A percentile compares a stretch with the other conserved stretches of the same genome.
Conservation (phyloP, 1,139 yeast species). For the Debaryomyces psychrophilus region DNA sequence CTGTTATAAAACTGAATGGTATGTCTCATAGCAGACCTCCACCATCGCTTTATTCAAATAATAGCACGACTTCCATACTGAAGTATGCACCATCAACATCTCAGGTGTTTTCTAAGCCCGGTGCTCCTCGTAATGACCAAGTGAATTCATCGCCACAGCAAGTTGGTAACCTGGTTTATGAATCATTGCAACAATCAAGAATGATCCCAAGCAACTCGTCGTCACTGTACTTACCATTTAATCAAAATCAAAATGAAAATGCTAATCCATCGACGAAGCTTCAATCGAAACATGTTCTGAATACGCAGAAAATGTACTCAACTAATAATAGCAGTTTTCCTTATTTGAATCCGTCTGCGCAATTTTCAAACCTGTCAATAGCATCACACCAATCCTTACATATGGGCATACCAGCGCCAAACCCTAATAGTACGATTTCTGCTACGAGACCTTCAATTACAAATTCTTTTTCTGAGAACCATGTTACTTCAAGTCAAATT, state of each 20-base stretch:
- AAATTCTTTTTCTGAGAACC: slow-evolving; percentile 30
- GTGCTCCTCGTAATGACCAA: neutral
- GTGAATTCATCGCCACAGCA: slow-evolving; percentile 3
- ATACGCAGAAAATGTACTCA: slow-evolving; percentile 14
- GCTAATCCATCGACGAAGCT: slow-evolving; percentile 18
- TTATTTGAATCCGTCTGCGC: slow-evolving; percentile 5
- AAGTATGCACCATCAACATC: slow-evolving; percentile 23
- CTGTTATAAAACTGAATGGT: slow-evolving; percentile 4
- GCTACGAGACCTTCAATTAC: slow-evolving; percentile 29
- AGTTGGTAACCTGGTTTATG: neutral
- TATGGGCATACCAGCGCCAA: neutral
- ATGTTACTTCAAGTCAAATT: slow-evolving; percentile 20
- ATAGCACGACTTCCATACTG: slow-evolving; percentile 20
- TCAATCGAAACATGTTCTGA: slow-evolving; percentile 17
- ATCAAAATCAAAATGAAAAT: slow-evolving; percentile 3
- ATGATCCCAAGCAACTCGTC: slow-evolving; percentile 22
- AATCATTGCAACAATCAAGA: slow-evolving; percentile 4
- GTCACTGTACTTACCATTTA: slow-evolving; percentile 22
- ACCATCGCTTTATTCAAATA: slow-evolving; percentile 20
- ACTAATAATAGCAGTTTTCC: slow-evolving; percentile 8
- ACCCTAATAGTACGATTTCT: slow-evolving; percentile 1
- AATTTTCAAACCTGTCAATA: slow-evolving; percentile 6
- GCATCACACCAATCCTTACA: slow-evolving; percentile 6
- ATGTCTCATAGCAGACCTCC: slow-evolving; percentile 12
- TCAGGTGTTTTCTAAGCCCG: neutral